Conservation (phyloP, 495 filamentous ascomycete genomes). For the Xylaria acuta region DNA sequence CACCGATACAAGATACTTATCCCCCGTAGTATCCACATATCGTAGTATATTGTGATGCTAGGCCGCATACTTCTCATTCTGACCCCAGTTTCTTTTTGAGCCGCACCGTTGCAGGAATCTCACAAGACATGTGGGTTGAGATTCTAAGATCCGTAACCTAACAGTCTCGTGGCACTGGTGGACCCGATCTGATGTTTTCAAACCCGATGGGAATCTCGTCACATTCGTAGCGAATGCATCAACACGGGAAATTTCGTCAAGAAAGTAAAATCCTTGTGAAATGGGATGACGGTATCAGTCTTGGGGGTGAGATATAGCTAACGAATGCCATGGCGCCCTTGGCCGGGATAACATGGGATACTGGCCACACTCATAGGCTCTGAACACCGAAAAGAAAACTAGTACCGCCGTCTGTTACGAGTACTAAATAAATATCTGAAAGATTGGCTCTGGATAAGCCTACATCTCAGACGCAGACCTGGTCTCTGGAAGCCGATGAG, state of each 20-base stretch:
- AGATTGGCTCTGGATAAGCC: neutral
- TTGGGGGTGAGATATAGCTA: neutral
- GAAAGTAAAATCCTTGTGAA: too few species aligned
- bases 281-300: neutral
- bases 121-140: neutral
- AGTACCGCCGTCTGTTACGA: neutral
- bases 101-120: neutral
- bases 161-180: neutral
- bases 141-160: neutral
- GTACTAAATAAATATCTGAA: neutral
- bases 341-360: neutral
- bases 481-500: too few species aligned
- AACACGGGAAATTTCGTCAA: neutral
- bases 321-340: neutral
- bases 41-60: too few species aligned
- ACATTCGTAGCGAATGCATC: neutral
- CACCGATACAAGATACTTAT: too few species aligned
- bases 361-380: neutral
- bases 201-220: too few species aligned
- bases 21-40: too few species aligned
- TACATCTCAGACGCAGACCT: neutral
- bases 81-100: too few species aligned
- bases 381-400: neutral
- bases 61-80: too few species aligned
- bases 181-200: neutral